Percentiles rank a stretch among this genome's conserved stretches.
Conservation (phyloP, 345 rosid genomes). For the Limnanthes douglasii region DNA sequence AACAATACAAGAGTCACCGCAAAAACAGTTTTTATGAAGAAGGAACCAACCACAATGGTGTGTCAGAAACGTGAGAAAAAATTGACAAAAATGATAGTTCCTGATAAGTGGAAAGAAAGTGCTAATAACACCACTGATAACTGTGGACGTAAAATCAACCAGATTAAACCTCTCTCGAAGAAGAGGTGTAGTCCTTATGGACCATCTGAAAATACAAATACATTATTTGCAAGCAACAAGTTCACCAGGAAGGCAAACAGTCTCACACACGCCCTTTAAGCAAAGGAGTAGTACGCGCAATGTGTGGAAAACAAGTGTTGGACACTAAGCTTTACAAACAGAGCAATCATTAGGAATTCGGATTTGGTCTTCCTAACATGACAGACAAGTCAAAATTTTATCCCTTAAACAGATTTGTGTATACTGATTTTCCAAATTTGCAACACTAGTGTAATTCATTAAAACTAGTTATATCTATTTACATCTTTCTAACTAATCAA, state of each 20-base stretch:
- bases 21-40: constrained; percentile 1
- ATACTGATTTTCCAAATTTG: no score
- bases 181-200: constrained; percentile 93
- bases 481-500: no score
- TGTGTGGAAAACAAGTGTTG: constrained; percentile 98
- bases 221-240: constrained; percentile 96
- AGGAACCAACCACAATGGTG: constrained; percentile 41
- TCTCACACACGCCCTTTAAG: constrained; percentile 96
- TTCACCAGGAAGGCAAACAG: constrained; percentile 90
- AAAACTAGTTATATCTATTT: no score
- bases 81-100: constrained; percentile 87
- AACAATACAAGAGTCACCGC: background rate
- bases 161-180: constrained; percentile 94
- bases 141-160: constrained; percentile 93
- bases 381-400: no score
- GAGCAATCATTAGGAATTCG: constrained; percentile 86
- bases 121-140: constrained; percentile 88
- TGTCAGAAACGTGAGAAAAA: constrained; percentile 96
- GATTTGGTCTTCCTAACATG: no score
- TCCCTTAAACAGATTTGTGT: no score
- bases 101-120: constrained; percentile 99
- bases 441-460: no score
- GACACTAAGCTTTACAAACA: constrained; percentile 96
- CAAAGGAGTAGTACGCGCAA: constrained; percentile 98
- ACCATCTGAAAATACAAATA: constrained; percentile 82